Base-by-base conservation (phyloP, 495 filamentous ascomycete species). In the Penicillium coffeae region DNA sequence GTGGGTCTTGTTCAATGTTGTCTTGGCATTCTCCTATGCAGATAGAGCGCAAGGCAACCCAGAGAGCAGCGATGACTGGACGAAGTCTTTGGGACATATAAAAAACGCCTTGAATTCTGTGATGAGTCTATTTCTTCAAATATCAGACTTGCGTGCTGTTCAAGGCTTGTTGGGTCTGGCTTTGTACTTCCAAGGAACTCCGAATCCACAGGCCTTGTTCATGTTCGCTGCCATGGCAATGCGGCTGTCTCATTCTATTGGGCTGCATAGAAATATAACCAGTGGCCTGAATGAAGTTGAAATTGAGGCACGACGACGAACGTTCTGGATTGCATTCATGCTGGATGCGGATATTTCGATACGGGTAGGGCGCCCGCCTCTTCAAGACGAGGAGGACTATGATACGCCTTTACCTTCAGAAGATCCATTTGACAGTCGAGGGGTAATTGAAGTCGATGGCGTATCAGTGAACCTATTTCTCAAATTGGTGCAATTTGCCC, bases 311-410 rank as follows among this genome's bases (percentile, higher is more conserved):
- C 33, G 60, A 25, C 38, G 51, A 19, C 32, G 60, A 34, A 50
- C 44, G 9, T 60, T 55, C 20, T 63, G 57, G 57, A 52, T 63
- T 3, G 51, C 57, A 8, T 63, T 59, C 14, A 52, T 58, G 41
- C 30, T 62, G 27, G 56, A 62, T 39, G 50, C 52, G 14, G 56
- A 63, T 38, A 60, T 63, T 18, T 52, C 45, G 18, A 36, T 51
- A 0, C 50, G 53, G 7, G 40, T 49, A 5, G 53, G 56, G 0
- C 52, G 48, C 14, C 56, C 56, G 21, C 43, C 50, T 2, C 40
- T 45, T 8, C 59, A 60, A 16, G 50, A 56, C 12, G 40, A 22
- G 13, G 39, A 47, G 13, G 57, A 63, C 30, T 56, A 46, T 12
- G 50, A 55, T 39, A 52, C 48, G 12, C 21, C 44, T 8, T 38